These are phyloP conservation scores for Diaporthe capsici DNA, from an alignment of 2,329 filamentous ascomycete species.

Conservation along the genomic window DNA sequence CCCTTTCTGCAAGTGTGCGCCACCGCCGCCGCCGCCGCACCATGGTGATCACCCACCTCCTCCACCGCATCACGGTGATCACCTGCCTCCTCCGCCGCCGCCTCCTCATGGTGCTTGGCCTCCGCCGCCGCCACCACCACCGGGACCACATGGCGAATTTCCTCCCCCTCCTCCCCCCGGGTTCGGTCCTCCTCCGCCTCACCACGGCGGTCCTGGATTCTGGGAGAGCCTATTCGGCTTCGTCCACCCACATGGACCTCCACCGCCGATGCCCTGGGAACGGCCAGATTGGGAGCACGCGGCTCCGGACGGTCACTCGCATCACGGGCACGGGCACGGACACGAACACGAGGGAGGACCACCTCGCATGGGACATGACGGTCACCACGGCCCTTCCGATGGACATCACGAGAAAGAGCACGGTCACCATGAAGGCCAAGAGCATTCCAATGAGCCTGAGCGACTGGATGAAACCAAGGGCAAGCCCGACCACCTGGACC, in stretches of 20 bases:
- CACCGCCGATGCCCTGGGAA: slow-evolving; percentile 14
- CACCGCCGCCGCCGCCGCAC: slow-evolving; percentile 44
- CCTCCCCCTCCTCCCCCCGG: slow-evolving; percentile 19
- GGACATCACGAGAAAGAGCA: neutral
- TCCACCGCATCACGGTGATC: slow-evolving; percentile 38
- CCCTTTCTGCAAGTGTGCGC: slow-evolving; percentile 49
- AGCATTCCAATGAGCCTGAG: slow-evolving; percentile 17
- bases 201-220: slow-evolving; percentile 31
- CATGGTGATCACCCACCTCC: slow-evolving; percentile 41
- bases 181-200: slow-evolving; percentile 37
- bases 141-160: neutral
- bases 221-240: slow-evolving; percentile 12
- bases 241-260: slow-evolving; percentile 21
- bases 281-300: neutral
- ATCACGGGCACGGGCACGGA: slow-evolving; percentile 12
- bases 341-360: slow-evolving; percentile 12
- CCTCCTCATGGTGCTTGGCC: neutral
- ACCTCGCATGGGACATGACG: neutral
- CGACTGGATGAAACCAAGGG: neutral
- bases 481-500: neutral
- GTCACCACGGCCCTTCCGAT: neutral
- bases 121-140: neutral
- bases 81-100: slow-evolving; percentile 39
- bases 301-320: neutral
- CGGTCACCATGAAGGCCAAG: slow-evolving; percentile 2